Evolutionary conservation across 2,329 filamentous ascomycete species (phyloP), one percentile per base, ranked within the genome.

Genomic region (Pseudogymnoascus sp.): DNA sequence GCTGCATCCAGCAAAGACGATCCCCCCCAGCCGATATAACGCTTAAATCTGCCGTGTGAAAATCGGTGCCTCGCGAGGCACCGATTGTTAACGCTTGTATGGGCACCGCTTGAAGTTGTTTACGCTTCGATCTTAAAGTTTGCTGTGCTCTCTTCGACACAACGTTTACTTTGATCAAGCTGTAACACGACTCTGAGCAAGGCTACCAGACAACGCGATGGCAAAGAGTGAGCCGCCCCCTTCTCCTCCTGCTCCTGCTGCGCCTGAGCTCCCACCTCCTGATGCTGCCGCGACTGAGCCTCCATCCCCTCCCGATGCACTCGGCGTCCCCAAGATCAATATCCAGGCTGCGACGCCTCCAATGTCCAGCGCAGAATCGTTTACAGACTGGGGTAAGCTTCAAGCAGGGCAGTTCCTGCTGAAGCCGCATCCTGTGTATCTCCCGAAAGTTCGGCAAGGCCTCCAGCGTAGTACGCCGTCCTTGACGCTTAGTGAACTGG

Each of bases 11-110:
- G 43, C 43, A 54, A 33, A 33, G 25, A 18, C 43, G 25, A 33
- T 16, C 3, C n/a, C 43, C 43, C 25, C 41, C 39, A 2, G 5
- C 43, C 25, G n/a, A 18, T 54, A 54, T 54, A 54, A 54, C 43
- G 43, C 43, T 54, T 54, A 54, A 12, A 54, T 54, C 43, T 30
- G 25, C 43, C n/a, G 43, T 54, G 43, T 54, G 43, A 54, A 54
- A 54, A 33, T 54, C 43, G 43, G 25, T 54, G 43, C 43, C 43
- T 54, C 43, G 43, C n/a, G 43, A 54, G 43, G 43, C 43, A 54
- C 43, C 43, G 43, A 54, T 54, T 54, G 43, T 54, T 54, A 18
- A 54, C 43, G 25, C 43, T 54, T 54, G 43, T 54, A 54, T 54
- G 43, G 43, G 43, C 43, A 54, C 43, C 43, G 30, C 43, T 54